Evolutionary conservation across 2,329 filamentous ascomycete genomes (phyloP), one percentile per base, ranked within the genome.

Genomic region (Fusarium compactum): DNA sequence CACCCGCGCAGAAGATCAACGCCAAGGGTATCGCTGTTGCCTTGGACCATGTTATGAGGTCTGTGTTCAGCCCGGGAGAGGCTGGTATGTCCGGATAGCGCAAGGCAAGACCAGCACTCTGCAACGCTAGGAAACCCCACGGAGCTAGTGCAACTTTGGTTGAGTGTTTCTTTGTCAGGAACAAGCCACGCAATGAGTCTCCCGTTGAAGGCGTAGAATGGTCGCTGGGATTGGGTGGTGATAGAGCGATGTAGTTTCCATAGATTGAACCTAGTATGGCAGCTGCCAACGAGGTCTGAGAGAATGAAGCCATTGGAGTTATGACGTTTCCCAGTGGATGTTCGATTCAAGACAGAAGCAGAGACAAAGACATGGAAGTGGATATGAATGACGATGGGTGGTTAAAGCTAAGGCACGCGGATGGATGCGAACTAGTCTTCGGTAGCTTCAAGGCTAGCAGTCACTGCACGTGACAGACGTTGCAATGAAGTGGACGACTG

Each of bases 11-110:
- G 6, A 81, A 46, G 20, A 81, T 74, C 1, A 81, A 64, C 1
- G 71, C 74, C 10, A 83, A 51, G 4, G 81, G 81, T 22, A 82
- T 51, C 2, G 71, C 64, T 2, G 81, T 82, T 18, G 75, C 65
- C 14, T 71, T 22, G 7, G 80, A 80, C 80, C 81, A 83, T 9
- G 80, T 81, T 30, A 81, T 59, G 14, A 79, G 66, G 30, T 69
- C 43, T 2, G 53, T 20, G 59, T 81, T 78, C 11, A 83, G 62
- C 1, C 71, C 58, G 51, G 80, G 50, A 25, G 44, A 56, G 0
- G 70, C 15, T 14, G 79, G 76, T 24, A 73, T 52, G 6, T 58
- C 43, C 3, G 73, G 72, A 22, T 69, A 65, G 3, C 40, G 22
- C 18, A 48, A 75, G 59, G 34, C 64, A 22, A 69, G 71, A 61